Base-by-base conservation (phyloP, 202 grass and related monocot species). In the Carex sylvatica region DNA sequence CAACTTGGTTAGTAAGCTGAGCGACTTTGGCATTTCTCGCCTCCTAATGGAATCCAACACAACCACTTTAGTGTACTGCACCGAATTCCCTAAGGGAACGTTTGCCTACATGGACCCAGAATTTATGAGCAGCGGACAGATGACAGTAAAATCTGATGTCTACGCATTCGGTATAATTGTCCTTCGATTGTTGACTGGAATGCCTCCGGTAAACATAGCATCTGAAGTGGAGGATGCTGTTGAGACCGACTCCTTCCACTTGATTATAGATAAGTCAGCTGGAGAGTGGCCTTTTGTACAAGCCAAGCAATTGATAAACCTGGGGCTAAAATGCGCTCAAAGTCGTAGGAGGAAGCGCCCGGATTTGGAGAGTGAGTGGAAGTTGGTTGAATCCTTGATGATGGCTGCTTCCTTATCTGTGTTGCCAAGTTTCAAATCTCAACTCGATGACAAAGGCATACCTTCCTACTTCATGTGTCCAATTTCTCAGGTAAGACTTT, bases 71-170 rank as follows among this genome's bases (percentile, higher is more conserved):
- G 49, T 89, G 16, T 78, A 84, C 65, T 83, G 19, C 77, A 84
- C 78, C 10, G 78, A 81, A n/a, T 58, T 53, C 26, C 84, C 91
- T 15, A 86, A 54, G 61, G 88, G 86, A 12, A 93, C 86, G 7
- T 84, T 86, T 0, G 51, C 88, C 10, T 93, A 93, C 65, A 93
- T 88, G 71, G 91, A 93, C 79, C 91, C 91, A 47, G 87, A 89
- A 87, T 91, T 89, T 46, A 31, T 88, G 15, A 49, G 70, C 19
- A 93, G 83, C 3, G 86, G 91, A 24, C 78, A 91, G 38, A 18
- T 88, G 19, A 93, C 86, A 12, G 77, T 61, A 54, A 83, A 85
- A 74, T 93, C 91, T 73, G 88, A 93, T 84, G 83, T 88, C 3
- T 93, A 90, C 76, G 85, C 88, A 16, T 91, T 91, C 1, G 91